These are phyloP conservation scores for Phyllosticta capitalensis DNA, from an alignment of 2,329 filamentous ascomycete genomes.

Conservation along the genomic window DNA sequence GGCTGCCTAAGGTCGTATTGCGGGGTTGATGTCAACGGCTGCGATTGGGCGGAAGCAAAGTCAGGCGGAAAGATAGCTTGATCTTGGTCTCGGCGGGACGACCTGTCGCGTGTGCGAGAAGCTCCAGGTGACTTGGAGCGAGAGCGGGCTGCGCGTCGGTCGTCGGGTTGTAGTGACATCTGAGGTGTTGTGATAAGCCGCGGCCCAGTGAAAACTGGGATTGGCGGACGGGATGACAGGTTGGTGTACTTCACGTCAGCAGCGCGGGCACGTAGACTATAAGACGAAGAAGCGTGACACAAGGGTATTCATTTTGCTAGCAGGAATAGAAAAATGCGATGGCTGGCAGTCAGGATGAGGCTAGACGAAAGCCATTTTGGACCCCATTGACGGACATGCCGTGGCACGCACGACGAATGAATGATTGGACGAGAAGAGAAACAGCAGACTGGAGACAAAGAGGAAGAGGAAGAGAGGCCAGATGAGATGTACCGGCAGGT, in stretches of 20 bases:
- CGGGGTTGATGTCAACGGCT: conserved; percentile 19
- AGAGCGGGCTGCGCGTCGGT: conserved; percentile 28
- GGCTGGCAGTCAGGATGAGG: conserved; percentile 5
- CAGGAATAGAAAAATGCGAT: conserved; percentile 3
- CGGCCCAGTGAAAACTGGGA: not conserved
- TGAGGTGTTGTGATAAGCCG: conserved; percentile 10
- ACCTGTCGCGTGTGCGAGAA: conserved; percentile 26
- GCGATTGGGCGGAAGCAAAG: conserved; percentile 13
- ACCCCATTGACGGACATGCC: not conserved
- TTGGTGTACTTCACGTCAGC: conserved; percentile 6
- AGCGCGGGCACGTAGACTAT: conserved; percentile 1
- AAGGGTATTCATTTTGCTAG: conserved; percentile 1
- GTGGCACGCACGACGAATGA: not conserved
- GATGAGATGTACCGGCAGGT: not conserved
- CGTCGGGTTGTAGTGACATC: conserved; percentile 35
- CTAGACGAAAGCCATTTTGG: conserved; percentile 1
- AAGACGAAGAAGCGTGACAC: conserved; percentile 1
- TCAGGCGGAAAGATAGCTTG: conserved; percentile 6
- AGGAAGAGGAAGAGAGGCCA: not conserved
- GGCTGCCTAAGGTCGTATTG: conserved; percentile 35
- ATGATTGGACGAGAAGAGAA: not conserved
- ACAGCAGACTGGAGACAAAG: not conserved
- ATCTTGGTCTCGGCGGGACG: conserved; percentile 13
- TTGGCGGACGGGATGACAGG: conserved; percentile 1
- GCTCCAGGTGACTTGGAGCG: conserved; percentile 34